phyloP scores from a whole-genome alignment of 2,329 filamentous ascomycete genomes.

The Blastomyces emzantsi region DNA sequence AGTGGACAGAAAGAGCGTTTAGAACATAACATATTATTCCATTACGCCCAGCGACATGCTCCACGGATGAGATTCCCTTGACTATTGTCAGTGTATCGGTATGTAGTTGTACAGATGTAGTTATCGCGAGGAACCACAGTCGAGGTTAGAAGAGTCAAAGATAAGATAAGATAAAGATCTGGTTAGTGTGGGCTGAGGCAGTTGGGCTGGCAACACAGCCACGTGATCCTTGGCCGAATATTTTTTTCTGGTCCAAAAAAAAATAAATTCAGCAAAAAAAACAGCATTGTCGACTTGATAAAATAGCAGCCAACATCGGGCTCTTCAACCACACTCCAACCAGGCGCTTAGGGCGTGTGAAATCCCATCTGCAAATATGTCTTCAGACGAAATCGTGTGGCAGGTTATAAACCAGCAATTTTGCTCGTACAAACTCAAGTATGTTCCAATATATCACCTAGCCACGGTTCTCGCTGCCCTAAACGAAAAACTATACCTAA shows the following conservation, averaged over 20 bases:
- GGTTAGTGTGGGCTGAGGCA: too few relatives aligned
- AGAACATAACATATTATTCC: background rate
- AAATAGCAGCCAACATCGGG: background rate
- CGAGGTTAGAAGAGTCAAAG: background rate
- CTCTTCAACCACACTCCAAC: background rate
- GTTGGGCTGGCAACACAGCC: background rate
- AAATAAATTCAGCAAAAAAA: too few relatives aligned
- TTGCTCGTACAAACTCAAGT: constrained; percentile 93
- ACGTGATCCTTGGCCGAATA: constrained; percentile 2
- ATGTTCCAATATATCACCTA: constrained; percentile 24
- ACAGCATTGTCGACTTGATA: too few relatives aligned
- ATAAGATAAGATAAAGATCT: background rate
- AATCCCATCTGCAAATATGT: constrained; percentile 46
- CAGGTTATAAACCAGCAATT: constrained; percentile 92
- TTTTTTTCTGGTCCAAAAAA: constrained; percentile 1
- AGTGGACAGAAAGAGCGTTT: background rate
- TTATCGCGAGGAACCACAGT: too few relatives aligned
- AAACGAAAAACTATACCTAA: background rate
- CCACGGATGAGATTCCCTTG: background rate
- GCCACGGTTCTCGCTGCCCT: constrained; percentile 1
- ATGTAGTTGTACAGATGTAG: background rate
- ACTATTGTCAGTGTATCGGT: background rate
- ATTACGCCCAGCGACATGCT: background rate
- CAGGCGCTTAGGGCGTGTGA: background rate
- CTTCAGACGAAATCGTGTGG: constrained; percentile 96